phyloP scores from a whole-genome alignment of 176 grass and related monocot genomes.

The Coix lacrymajobi region DNA sequence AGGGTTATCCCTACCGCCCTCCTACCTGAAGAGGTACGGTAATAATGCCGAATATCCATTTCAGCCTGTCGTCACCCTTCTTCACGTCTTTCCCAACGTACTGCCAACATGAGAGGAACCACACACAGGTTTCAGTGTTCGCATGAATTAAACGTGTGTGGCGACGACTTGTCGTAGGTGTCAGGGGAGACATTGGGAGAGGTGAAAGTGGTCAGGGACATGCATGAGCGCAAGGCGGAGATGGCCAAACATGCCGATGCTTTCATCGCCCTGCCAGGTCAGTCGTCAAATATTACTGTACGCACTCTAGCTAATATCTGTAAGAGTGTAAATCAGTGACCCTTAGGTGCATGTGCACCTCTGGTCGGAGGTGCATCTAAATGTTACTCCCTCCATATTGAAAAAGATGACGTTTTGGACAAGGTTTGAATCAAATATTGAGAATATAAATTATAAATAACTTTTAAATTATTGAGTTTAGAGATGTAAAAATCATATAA shows the following conservation, averaged over 20 bases:
- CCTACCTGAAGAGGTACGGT: conserved; percentile 78
- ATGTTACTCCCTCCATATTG: no score
- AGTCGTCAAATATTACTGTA: neutral
- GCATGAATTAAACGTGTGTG: conserved; percentile 1
- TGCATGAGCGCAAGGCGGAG: conserved; percentile 83
- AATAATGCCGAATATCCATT: conserved; percentile 17
- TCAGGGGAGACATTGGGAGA: conserved; percentile 66
- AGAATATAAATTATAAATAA: no score
- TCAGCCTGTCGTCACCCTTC: neutral
- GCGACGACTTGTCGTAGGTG: conserved; percentile 24
- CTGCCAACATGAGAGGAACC: neutral
- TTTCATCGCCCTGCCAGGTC: conserved; percentile 74
- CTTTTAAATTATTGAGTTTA: no score
- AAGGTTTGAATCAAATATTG: no score
- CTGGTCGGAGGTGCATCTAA: no score
- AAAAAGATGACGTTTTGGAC: no score
- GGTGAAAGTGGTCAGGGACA: conserved; percentile 63
- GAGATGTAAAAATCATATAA: no score
- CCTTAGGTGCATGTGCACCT: no score
- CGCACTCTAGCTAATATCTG: no score
- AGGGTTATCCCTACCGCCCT: conserved; percentile 82
- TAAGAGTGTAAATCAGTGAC: no score
- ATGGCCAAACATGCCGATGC: conserved; percentile 74
- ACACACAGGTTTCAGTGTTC: neutral
- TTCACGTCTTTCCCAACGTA: neutral